Base-by-base conservation (phyloP, 1,284 basidiomycete species). In the Ganoderma sinense region DNA sequence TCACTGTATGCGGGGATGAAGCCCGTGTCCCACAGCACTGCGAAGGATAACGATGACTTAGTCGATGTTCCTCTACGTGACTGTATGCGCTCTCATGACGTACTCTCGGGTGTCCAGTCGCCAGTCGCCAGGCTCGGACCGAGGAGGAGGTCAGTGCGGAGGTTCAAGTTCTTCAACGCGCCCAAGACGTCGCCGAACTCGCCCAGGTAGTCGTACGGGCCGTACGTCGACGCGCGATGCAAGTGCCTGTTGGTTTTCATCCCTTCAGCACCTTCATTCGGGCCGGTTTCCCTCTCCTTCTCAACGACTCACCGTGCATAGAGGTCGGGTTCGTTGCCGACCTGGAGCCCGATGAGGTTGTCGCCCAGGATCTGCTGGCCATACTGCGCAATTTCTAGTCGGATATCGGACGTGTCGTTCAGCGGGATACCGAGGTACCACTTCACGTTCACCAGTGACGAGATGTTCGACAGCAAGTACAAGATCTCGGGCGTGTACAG, bases 391-490 rank as follows among this genome's bases (percentile, higher is more conserved):
- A 87, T 86, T 16, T 83, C 76, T 3, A 87, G 76, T 2, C 79
- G 81, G 36, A 85, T 81, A 64, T 88, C 84, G 3, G 80, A 79
- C 7, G 81, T 80, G 68, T 83, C 80, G 72, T 88, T 88, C 80
- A 88, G 86, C 0, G 86, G 84, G 10, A 88, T 76, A 81, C 87
- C 88, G 18, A 92, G 83, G 77, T 85, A 91, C 90, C 91, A 92
- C 51, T 86, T 82, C 10, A 87, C 82, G 64, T 86, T 85, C 16
- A 88, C 82, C 5, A 89, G 78, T 0, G 82, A 71, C 0, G 89
- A 88, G 60, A 92, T 86, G 71, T 91, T 91, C 31, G 80, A 71
- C 75, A 91, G 83, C 73, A 88, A 82, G 75, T 90, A 87, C 48
- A 93, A 78, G 16, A 91, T 78, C 64, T 90, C 88, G 0, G 81